phyloP scores from a whole-genome alignment of 768 basidiomycete species.

The Calocera viscosa region DNA sequence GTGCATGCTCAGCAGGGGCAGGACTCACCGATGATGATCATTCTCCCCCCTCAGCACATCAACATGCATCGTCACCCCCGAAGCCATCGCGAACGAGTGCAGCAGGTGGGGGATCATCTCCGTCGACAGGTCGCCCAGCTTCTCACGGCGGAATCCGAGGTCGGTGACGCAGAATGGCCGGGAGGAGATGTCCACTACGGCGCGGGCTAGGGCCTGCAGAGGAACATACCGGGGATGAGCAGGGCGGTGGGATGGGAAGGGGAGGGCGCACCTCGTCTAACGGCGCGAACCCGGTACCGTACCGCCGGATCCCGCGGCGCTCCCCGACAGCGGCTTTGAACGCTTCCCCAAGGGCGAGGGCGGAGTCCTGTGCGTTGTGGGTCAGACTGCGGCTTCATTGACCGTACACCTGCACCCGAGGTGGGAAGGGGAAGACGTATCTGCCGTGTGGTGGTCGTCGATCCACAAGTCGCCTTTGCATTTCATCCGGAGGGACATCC shows the following conservation, averaged over 20 bases:
- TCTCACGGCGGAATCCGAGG: constrained; percentile 75
- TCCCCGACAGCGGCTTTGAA: constrained; percentile 95
- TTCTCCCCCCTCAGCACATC: constrained; percentile 92
- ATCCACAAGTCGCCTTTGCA: constrained; percentile 95
- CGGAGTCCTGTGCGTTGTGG: constrained; percentile 68
- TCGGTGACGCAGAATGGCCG: constrained; percentile 92
- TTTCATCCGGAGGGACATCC: constrained; percentile 79
- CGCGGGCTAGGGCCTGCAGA: constrained; percentile 75
- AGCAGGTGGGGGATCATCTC: constrained; percentile 99
- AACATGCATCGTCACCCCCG: constrained; percentile 85
- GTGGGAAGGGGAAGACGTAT: constrained; percentile 47
- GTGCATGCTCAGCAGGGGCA: neutral
- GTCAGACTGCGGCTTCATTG: too few relatives aligned
- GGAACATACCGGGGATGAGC: constrained; percentile 5
- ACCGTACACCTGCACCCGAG: constrained; percentile 6
- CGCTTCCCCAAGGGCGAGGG: constrained; percentile 73
- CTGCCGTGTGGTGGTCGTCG: constrained; percentile 98
- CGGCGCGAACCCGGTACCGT: constrained; percentile 93
- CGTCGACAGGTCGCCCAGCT: constrained; percentile 86
- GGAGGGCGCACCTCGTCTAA: constrained; percentile 68
- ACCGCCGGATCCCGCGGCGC: constrained; percentile 83
- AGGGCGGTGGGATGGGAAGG: neutral
- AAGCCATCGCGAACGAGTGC: constrained; percentile 94
- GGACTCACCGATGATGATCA: constrained; percentile 84
- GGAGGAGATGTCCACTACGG: constrained; percentile 96